Base-by-base conservation (phyloP, 2,329 filamentous ascomycete genomes). In the Penicillium thymicola region DNA sequence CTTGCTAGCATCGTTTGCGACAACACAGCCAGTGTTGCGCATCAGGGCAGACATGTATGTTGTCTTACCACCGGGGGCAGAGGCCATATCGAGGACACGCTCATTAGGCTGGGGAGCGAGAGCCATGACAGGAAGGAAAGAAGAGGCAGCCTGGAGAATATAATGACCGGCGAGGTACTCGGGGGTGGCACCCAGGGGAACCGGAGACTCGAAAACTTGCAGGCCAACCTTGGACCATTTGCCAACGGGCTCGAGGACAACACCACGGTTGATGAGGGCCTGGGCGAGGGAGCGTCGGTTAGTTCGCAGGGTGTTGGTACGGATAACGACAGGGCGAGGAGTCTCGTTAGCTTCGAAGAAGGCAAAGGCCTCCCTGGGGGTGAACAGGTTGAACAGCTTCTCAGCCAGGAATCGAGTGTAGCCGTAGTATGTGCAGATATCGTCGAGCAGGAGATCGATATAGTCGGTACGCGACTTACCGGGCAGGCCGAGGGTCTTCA, bases 331-430 rank as follows among this genome's bases (percentile, higher is more conserved):
- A 4, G 94, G 94, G 50, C 94, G 86, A 14, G 92, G 86, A 28
- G 90, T 92, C 78, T 99, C 94, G 85, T 99, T 99, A 67, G 93
- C 93, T 78, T 99, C 94, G 78, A 99, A 97, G 78, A 99, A 99
- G 53, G 92, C 92, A 66, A 97, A 95, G 0, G 94, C 94, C 78
- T 99, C 94, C 66, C 89, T 87, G 0, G 94, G 90, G 1, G 92
- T 86, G 78, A 99, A 97, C 7, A 99, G 85, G 70, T 89, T 88
- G 78, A 92, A 92, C 16, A 99, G 86, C 81, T 97, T 99, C 76
- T 96, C 90, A 5, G 92, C 94, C n/a, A 99, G 83, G 77, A 89
- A 97, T 37, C 89, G 85, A 4, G 90, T 95, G 80, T 99, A 99
- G 58, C 93, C 92, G 72, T 99, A 99, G 81, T 99, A 99, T 54